These are phyloP conservation scores for Aphanomyces astaci DNA, from an alignment of 352 stramenopile species.

Conservation along the genomic window DNA sequence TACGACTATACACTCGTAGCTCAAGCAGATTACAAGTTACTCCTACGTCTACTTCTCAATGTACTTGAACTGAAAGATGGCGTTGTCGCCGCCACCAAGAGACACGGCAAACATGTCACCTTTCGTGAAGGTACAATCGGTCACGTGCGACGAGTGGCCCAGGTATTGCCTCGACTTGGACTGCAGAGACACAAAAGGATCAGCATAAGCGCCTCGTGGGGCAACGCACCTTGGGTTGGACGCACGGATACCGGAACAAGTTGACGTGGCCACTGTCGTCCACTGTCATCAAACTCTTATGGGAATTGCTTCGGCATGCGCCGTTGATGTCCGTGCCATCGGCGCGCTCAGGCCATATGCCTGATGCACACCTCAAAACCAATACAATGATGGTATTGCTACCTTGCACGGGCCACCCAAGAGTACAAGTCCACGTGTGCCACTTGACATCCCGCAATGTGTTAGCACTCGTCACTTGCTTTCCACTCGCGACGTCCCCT, in stretches of 20 bases:
- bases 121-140: conserved; percentile 51
- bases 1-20: not conserved
- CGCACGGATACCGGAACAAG: conserved; percentile 70
- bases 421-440: conserved; percentile 81
- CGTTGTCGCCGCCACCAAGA: conserved; percentile 61
- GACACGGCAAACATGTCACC: conserved; percentile 64
- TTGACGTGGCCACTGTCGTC: conserved; percentile 84
- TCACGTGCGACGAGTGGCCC: conserved; percentile 67
- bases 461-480: conserved; percentile 45
- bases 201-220: not conserved
- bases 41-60: conserved; percentile 9
- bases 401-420: conserved; percentile 87
- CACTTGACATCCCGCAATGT: conserved; percentile 75
- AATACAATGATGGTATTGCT: too few species aligned
- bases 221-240: conserved; percentile 6
- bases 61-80: conserved; percentile 63
- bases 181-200: not conserved
- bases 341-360: conserved; percentile 68
- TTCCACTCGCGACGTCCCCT: conserved; percentile 44
- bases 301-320: conserved; percentile 56
- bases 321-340: conserved; percentile 80
- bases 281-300: conserved; percentile 54
- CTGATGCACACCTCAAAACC: conserved; percentile 2
- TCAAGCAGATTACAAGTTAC: not conserved
- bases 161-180: conserved; percentile 34